phyloP scores from a whole-genome alignment of 495 filamentous ascomycete species.

The Aspergillus indologenus region DNA sequence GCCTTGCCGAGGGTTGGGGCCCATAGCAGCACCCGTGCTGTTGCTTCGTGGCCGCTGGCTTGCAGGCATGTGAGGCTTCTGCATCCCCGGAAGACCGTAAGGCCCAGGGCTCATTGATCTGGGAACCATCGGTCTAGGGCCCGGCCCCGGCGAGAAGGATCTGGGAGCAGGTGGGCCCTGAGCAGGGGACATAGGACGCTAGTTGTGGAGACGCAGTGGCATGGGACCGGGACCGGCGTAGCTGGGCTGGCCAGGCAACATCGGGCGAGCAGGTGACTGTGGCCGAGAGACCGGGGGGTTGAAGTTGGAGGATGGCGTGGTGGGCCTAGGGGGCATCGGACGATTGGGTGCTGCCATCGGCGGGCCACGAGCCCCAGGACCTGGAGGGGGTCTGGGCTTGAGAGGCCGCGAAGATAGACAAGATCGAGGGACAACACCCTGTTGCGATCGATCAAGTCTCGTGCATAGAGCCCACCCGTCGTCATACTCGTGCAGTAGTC shows the following conservation, averaged over 20 bases:
- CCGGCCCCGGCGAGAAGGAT: conserved; percentile 40
- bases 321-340: conserved; percentile 39
- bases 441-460: conserved; percentile 81
- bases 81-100: conserved; percentile 45
- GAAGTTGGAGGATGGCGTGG: conserved; percentile 31
- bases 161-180: conserved; percentile 40
- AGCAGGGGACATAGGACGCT: conserved; percentile 39
- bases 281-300: conserved; percentile 42
- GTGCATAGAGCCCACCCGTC: conserved; percentile 97
- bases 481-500: conserved; percentile 93
- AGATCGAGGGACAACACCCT: conserved; percentile 90
- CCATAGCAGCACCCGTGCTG: conserved; percentile 46
- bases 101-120: conserved; percentile 53
- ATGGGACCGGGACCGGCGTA: conserved; percentile 23
- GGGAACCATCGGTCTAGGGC: conserved; percentile 34
- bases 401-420: conserved; percentile 90
- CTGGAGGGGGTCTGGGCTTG: conserved; percentile 71
- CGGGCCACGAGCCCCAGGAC: conserved; percentile 45
- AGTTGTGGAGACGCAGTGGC: conserved; percentile 15
- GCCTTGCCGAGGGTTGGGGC: conserved; percentile 37
- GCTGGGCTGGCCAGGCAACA: conserved; percentile 34
- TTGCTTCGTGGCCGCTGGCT: conserved; percentile 48
- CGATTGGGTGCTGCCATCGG: conserved; percentile 53
- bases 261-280: conserved; percentile 38
- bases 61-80: conserved; percentile 41